Evolutionary conservation across 768 basidiomycete species (phyloP).

Genomic region (Boletus sp.): DNA sequence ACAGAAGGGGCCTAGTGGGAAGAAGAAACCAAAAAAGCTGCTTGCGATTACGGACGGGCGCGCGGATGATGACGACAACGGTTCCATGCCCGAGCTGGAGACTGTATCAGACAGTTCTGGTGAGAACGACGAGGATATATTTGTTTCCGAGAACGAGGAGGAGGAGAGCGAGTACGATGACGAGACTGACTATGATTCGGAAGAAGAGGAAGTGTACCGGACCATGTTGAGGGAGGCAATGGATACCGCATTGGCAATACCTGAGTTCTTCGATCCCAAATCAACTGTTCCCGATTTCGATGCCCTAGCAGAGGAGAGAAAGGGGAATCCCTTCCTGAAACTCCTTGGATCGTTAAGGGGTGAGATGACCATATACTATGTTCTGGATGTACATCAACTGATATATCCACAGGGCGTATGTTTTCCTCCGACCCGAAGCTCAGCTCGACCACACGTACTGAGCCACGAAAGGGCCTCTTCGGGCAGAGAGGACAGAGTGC

Average conservation of each 20-base stretch:
- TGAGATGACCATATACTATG: conserved; percentile 19
- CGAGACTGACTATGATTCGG: conserved; percentile 56
- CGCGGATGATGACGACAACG: conserved; percentile 39
- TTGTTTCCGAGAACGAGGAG: conserved; percentile 28
- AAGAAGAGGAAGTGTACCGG: conserved; percentile 64
- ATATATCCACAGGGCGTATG: conserved; percentile 54
- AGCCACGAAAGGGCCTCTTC: conserved; percentile 31
- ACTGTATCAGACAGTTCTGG: conserved; percentile 62
- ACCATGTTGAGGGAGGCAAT: conserved; percentile 67
- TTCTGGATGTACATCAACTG: neutral
- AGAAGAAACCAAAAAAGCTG: conserved; percentile 36
- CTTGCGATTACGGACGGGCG: conserved; percentile 50
- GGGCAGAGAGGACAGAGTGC: conserved; percentile 15
- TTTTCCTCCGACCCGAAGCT: conserved; percentile 48
- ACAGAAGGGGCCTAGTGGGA: conserved; percentile 15
- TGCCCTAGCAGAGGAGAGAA: conserved; percentile 46
- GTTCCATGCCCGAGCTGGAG: conserved; percentile 66
- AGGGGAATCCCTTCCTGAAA: conserved; percentile 76
- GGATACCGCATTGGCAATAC: conserved; percentile 56
- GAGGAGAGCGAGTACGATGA: conserved; percentile 36
- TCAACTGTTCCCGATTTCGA: conserved; percentile 44
- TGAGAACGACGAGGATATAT: conserved; percentile 35
- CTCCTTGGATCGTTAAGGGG: conserved; percentile 73
- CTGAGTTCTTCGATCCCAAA: conserved; percentile 56
- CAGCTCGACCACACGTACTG: conserved; percentile 35